phyloP scores from a whole-genome alignment of 2,329 filamentous ascomycete genomes.

The Aspergillus viridinutans region DNA sequence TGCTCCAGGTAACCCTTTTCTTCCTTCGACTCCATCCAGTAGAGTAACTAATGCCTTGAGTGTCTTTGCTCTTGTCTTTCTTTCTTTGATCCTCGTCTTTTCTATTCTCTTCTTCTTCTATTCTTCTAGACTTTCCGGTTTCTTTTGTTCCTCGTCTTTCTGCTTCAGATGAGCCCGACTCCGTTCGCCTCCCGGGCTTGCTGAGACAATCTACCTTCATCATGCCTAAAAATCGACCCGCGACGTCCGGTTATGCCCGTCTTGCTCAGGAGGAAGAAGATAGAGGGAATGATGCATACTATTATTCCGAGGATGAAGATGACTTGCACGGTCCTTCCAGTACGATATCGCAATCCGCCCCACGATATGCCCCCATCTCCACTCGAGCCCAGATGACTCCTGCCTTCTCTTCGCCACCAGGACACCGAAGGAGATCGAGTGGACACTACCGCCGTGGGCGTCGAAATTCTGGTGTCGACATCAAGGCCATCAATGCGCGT shows the following conservation, averaged over 20 bases:
- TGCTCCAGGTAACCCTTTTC: neutral
- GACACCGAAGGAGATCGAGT: conserved; percentile 46
- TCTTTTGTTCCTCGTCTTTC: neutral
- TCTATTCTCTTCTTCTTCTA: neutral
- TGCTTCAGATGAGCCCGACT: neutral
- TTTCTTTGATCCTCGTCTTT: neutral
- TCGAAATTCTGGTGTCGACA: conserved; percentile 84
- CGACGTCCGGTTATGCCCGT: conserved; percentile 79
- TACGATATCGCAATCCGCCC: conserved; percentile 52
- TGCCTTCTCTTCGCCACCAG: conserved; percentile 35
- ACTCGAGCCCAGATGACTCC: conserved; percentile 47
- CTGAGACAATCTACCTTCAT: conserved; percentile 25
- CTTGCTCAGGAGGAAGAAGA: conserved; percentile 74
- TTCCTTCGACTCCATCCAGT: neutral
- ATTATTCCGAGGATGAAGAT: conserved; percentile 68
- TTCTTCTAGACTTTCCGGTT: neutral
- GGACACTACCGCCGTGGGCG: conserved; percentile 50
- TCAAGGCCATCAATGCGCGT: conserved; percentile 96
- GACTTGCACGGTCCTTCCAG: conserved; percentile 52
- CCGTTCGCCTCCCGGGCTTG: conserved; percentile 7
- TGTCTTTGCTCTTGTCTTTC: conserved; percentile 9
- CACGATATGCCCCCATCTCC: conserved; percentile 60
- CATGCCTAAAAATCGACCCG: conserved; percentile 66
- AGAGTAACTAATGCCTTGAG: conserved; percentile 7
- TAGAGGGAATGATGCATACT: conserved; percentile 45